Evolutionary conservation across 495 filamentous ascomycete genomes (phyloP).

Genomic region (Talaromyces thailandensis): DNA sequence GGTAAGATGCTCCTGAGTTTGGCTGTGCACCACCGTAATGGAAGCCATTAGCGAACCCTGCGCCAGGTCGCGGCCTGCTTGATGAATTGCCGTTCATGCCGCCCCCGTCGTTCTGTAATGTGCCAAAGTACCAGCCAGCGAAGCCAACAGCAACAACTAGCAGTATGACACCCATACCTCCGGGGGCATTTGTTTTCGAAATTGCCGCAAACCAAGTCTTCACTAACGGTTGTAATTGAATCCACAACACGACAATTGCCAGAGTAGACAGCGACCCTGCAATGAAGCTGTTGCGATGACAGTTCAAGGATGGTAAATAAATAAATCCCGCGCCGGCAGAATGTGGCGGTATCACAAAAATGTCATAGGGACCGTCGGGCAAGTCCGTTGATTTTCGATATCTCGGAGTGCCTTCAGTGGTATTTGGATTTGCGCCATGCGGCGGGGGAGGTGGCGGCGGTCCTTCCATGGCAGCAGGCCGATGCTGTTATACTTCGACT

Average conservation of each 20-base stretch:
- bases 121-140: slow-evolving; percentile 66
- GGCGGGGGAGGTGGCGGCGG: slow-evolving; percentile 58
- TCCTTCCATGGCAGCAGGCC: slow-evolving; percentile 22
- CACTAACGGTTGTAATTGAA: slow-evolving; percentile 58
- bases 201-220: slow-evolving; percentile 54
- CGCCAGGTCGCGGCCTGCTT: slow-evolving; percentile 1
- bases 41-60: slow-evolving; percentile 3
- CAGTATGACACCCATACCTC: slow-evolving; percentile 51
- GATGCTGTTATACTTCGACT: not conserved
- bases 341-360: slow-evolving; percentile 95
- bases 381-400: slow-evolving; percentile 49
- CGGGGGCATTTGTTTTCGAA: slow-evolving; percentile 40
- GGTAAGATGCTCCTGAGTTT: not conserved
- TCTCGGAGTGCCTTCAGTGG: slow-evolving; percentile 30
- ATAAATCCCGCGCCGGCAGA: slow-evolving; percentile 84
- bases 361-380: slow-evolving; percentile 83
- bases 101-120: slow-evolving; percentile 45
- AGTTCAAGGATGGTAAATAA: slow-evolving; percentile 81
- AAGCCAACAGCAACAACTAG: slow-evolving; percentile 60
- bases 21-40: slow-evolving; percentile 2
- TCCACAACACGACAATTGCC: slow-evolving; percentile 53
- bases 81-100: slow-evolving; percentile 5
- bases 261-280: slow-evolving; percentile 73
- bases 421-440: slow-evolving; percentile 59
- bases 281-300: slow-evolving; percentile 82